phyloP scores from a whole-genome alignment of 768 basidiomycete species.

The Hortiboletus flavorubellus region DNA sequence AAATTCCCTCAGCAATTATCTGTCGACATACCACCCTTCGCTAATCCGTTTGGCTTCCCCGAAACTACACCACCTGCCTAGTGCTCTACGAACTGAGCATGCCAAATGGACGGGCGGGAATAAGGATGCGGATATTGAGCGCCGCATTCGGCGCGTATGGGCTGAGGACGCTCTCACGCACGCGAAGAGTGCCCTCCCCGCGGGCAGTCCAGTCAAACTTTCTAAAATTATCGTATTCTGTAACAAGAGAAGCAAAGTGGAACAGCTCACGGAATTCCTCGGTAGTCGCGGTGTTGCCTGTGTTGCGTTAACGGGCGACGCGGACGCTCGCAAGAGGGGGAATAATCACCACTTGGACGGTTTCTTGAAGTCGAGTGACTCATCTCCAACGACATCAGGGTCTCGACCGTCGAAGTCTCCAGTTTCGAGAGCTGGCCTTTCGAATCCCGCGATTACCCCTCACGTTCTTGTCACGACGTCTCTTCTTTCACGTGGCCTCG shows the following conservation, averaged over 20 bases:
- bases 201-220: conserved; percentile 31
- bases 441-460: conserved; percentile 37
- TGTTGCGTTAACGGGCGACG: conserved; percentile 62
- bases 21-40: conserved; percentile 57
- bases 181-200: conserved; percentile 23
- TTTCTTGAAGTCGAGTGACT: conserved; percentile 49
- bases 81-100: conserved; percentile 66
- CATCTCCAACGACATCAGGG: background rate
- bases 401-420: conserved; percentile 1
- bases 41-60: conserved; percentile 79
- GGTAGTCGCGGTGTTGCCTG: conserved; percentile 57
- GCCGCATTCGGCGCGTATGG: conserved; percentile 72
- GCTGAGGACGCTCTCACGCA: conserved; percentile 51
- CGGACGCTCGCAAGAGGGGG: conserved; percentile 57
- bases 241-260: conserved; percentile 70
- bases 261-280: conserved; percentile 57
- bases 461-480: conserved; percentile 87
- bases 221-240: conserved; percentile 81
- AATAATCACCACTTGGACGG: conserved; percentile 74
- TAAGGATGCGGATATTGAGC: conserved; percentile 75
- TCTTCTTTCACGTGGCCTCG: conserved; percentile 84
- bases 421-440: conserved; percentile 11
- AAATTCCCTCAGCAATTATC: conserved; percentile 61
- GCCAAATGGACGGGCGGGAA: conserved; percentile 77
- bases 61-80: conserved; percentile 73